Base-by-base conservation (phyloP, 1,284 basidiomycete species). In the Pisolithus thermaeus region DNA sequence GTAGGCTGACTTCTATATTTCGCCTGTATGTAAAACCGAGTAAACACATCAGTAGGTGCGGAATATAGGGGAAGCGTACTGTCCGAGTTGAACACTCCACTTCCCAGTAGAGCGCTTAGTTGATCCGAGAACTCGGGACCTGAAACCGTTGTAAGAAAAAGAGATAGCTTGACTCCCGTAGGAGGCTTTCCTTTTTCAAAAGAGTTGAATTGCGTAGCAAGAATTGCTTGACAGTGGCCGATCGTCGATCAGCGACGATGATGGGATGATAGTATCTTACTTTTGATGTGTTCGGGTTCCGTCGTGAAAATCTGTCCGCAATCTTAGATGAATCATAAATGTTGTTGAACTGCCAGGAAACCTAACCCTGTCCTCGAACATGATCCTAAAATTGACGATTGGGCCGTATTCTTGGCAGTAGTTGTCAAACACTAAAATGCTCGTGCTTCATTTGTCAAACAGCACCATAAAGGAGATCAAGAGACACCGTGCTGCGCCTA, bases 251-350 rank as follows among this genome's bases (percentile, higher is more conserved):
- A 27, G 7, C 27, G 28, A 39, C 1, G 35, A 2, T 16, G 8
- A 36, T 27, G 22, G 23, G 4, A 12, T 9, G 25, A 9, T 12
- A 35, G 9, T 7, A 7, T 40, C 49, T 52, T 49, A 58, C 68
- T 20, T 61, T 75, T 77, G 55, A 76, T 59, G 48, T 74, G 64
- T 37, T 72, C 71, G 3, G 74, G 74, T 20, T 20, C 18, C 18
- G 18, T 20, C 18, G 18, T 20, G 18, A 20, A 20, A 20, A 20
- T 20, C 18, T 65, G 23, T 22, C 20, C 12, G 35, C 6, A 20
- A 18, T 30, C 30, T 5, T 16, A 11, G 8, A 27, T n/a, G 37
- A 14, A 22, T 11, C 16, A n/a, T 20, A 25, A 20, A 20, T 20
- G 18, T 20, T 20, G 18, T 5, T 28, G 39, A 30, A 25, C 49